Evolutionary conservation across 1,284 basidiomycete genomes (phyloP).

Genomic region (Trichosporon inkin): DNA sequence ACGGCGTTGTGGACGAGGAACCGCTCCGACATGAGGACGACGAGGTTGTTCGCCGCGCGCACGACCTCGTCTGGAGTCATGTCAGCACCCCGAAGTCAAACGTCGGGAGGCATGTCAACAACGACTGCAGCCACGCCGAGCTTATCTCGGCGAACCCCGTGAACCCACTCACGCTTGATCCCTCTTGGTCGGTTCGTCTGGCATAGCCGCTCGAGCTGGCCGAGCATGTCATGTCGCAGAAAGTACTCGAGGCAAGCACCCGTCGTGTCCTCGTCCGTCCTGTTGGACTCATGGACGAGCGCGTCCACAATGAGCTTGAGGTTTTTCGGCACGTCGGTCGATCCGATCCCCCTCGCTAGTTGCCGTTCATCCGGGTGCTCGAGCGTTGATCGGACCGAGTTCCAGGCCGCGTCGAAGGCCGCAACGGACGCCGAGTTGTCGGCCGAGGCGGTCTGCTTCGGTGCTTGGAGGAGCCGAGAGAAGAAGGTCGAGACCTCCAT

Average conservation of each 20-base stretch:
- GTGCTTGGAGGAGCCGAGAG: constrained; percentile 38
- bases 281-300: constrained; percentile 77
- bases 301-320: constrained; percentile 81
- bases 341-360: constrained; percentile 62
- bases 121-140: background rate
- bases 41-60: constrained; percentile 76
- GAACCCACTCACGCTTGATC: constrained; percentile 56
- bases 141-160: background rate
- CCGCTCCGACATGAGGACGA: constrained; percentile 80
- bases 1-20: constrained; percentile 87
- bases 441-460: constrained; percentile 24
- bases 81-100: background rate
- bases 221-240: constrained; percentile 80
- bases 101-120: constrained; percentile 1
- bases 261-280: constrained; percentile 74
- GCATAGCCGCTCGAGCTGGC: constrained; percentile 76
- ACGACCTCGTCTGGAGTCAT: constrained; percentile 63
- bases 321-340: constrained; percentile 72
- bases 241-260: constrained; percentile 87
- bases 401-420: constrained; percentile 44
- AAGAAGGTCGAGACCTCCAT: constrained; percentile 48
- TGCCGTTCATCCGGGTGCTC: constrained; percentile 47
- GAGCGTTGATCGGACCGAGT: constrained; percentile 26
- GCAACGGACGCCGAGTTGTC: constrained; percentile 32
- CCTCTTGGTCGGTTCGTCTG: constrained; percentile 76